Evolutionary conservation across 768 basidiomycete genomes (phyloP), one percentile per base, ranked within the genome.

Genomic region (Tricholoma saponaceum): DNA sequence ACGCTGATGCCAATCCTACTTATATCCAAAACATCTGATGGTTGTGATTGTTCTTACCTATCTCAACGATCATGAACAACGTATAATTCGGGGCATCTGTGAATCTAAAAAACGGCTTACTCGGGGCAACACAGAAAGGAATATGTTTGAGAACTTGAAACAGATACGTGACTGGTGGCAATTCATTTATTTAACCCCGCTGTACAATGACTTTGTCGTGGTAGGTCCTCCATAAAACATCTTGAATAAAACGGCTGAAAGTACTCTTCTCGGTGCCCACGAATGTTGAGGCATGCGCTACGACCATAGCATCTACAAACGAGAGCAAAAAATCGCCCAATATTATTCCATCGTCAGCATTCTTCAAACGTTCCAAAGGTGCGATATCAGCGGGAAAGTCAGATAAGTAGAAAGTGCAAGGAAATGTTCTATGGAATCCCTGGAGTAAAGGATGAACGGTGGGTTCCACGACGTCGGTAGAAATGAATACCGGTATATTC

Each of bases 261-360:
- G 91, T 92, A 64, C 89, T 91, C 55, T 81, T 80, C 54, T 83
- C 80, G 12, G 90, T 93, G 1, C 87, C 89, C 0, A 86, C 81
- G 28, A 90, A 79, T 14, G 64, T 72, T 67, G 76, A 70, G 0
- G 84, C 86, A 53, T 77, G 76, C 2, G 82, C 81, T 14, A 83
- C 80, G 28, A 94, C 80, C 72, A 90, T 75, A 5, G 85, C 88
- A 65, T 92, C 90, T 30, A 92, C 62, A 57, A 90, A 81, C 1
- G 89, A 87, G 20, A 81, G 63, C 10, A 89, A 57, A 61, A 83
- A 81, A 14, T 59, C 63, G 18, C 65, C 74, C 61, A 90, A 66
- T 30, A 54, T 64, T 25, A 81, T 67, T 2, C 79, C 79, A 61
- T 88, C 87, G 39, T 79, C 69, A 6, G 62, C 71, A 59, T 80